Evolutionary conservation across 768 basidiomycete genomes (phyloP).

Genomic region (Macrolepiota dolichaula): DNA sequence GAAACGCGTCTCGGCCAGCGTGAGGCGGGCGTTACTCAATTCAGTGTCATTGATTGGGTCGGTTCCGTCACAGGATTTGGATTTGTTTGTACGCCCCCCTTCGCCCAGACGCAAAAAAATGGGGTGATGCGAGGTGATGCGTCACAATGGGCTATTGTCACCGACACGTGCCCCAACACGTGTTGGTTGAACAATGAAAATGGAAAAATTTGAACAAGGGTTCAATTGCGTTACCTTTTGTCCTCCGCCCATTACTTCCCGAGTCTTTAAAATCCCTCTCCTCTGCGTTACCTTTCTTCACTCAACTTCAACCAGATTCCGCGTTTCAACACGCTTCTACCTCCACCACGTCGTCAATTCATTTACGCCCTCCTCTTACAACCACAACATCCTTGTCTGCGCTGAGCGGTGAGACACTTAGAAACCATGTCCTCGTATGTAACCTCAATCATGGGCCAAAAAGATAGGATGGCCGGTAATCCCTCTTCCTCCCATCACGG

Average conservation of each 20-base stretch:
- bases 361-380: conserved; percentile 44
- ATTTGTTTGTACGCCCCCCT: conserved; percentile 3
- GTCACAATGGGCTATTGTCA: conserved; percentile 25
- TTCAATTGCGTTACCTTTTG: conserved; percentile 24
- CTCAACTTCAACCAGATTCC: conserved; percentile 18
- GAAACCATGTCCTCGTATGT: conserved; percentile 4
- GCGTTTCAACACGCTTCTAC: conserved; percentile 17
- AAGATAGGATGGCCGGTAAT: conserved; percentile 72
- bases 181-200: conserved; percentile 49
- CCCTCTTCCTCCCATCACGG: conserved; percentile 81
- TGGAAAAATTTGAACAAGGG: conserved; percentile 28
- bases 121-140: conserved; percentile 10
- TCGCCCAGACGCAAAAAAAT: conserved; percentile 4
- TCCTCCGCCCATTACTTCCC: conserved; percentile 20
- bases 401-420: conserved; percentile 39
- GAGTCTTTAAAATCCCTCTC: conserved; percentile 18
- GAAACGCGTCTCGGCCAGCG: conserved; percentile 14
- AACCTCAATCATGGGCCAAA: conserved; percentile 19
- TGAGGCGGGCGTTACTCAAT: neutral
- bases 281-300: conserved; percentile 23
- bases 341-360: conserved; percentile 56
- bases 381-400: conserved; percentile 79
- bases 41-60: neutral
- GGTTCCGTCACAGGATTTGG: neutral
- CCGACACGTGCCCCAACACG: conserved; percentile 33